These are phyloP conservation scores for Verruconis gallopava DNA, from an alignment of 2,329 filamentous ascomycete species.

Conservation along the genomic window DNA sequence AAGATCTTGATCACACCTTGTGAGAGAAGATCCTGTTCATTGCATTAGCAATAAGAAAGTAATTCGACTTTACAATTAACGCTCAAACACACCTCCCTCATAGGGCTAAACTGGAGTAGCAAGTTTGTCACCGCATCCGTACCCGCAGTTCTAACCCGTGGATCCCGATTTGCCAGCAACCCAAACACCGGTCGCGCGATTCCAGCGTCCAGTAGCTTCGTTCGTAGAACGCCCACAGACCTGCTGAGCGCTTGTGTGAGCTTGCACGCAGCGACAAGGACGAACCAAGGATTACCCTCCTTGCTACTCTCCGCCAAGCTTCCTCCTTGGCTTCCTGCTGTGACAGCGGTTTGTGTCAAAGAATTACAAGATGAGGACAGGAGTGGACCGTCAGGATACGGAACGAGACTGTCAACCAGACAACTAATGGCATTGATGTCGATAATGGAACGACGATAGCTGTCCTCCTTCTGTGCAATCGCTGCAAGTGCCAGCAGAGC, in stretches of 20 bases:
- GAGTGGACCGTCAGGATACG: slow-evolving; percentile 29
- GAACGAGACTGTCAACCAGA: slow-evolving; percentile 70
- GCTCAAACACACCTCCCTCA: slow-evolving; percentile 56
- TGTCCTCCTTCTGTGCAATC: slow-evolving; percentile 67
- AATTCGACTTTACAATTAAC: background rate
- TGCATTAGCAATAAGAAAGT: slow-evolving; percentile 4
- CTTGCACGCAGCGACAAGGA: slow-evolving; percentile 76
- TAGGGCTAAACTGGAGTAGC: slow-evolving; percentile 77
- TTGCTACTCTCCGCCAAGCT: slow-evolving; percentile 28
- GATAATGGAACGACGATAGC: slow-evolving; percentile 70
- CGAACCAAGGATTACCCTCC: slow-evolving; percentile 65
- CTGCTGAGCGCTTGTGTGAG: slow-evolving; percentile 69
- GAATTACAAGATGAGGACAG: no score
- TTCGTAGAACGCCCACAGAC: slow-evolving; percentile 72
- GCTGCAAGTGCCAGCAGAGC: slow-evolving; percentile 70
- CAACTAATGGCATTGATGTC: slow-evolving; percentile 53
- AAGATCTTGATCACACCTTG: slow-evolving; percentile 63
- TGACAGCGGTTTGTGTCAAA: no score
- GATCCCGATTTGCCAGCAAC: slow-evolving; percentile 59
- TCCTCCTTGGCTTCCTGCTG: slow-evolving; percentile 3
- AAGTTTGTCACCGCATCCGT: slow-evolving; percentile 77
- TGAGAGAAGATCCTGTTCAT: slow-evolving; percentile 52
- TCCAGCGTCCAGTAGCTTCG: slow-evolving; percentile 73
- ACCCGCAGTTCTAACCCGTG: slow-evolving; percentile 74
- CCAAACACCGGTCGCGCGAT: slow-evolving; percentile 65